Evolutionary conservation across 805 yeast species (phyloP).

Genomic region (Wickerhamiella parazyma): DNA sequence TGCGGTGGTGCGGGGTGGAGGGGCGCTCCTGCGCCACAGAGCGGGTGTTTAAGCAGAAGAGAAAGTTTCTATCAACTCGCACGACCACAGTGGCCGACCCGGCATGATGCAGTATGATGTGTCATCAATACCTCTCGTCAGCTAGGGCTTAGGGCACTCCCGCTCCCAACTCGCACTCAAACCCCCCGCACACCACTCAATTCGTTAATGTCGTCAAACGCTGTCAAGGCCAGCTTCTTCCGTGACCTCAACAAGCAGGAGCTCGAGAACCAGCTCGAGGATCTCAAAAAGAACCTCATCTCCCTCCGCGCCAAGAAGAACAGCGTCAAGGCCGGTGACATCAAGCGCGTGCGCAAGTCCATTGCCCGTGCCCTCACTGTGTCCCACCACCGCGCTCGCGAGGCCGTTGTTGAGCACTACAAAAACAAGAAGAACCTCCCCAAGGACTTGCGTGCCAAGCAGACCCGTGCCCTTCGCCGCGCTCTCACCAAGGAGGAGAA

Average conservation of each 20-base stretch:
- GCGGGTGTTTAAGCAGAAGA: too few relatives aligned
- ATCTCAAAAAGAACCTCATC: slow-evolving; percentile 93
- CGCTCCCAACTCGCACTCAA: not conserved
- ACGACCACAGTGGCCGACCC: too few relatives aligned
- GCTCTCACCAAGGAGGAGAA: slow-evolving; percentile 80
- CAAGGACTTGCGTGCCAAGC: slow-evolving; percentile 98
- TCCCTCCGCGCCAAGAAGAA: slow-evolving; percentile 84
- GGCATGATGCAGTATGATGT: too few relatives aligned
- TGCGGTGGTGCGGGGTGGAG: too few relatives aligned
- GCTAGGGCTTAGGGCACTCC: slow-evolving; percentile 7
- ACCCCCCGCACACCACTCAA: slow-evolving; percentile 1
- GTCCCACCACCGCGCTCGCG: slow-evolving; percentile 95
- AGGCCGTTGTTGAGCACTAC: slow-evolving; percentile 87
- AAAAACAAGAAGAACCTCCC: slow-evolving; percentile 76
- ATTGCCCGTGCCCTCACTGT: slow-evolving; percentile 96
- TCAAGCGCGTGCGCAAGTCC: slow-evolving; percentile 94
- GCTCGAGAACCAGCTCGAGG: slow-evolving; percentile 86
- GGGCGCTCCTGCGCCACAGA: too few relatives aligned
- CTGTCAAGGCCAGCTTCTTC: slow-evolving; percentile 83
- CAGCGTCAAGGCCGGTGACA: slow-evolving; percentile 59
- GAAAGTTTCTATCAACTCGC: too few relatives aligned
- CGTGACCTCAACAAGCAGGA: slow-evolving; percentile 95
- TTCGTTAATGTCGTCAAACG: slow-evolving; percentile 15
- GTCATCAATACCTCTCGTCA: not conserved
- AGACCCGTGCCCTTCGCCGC: slow-evolving; percentile 99